Evolutionary conservation across 768 basidiomycete genomes (phyloP).

Genomic region (Trametes cingulata): DNA sequence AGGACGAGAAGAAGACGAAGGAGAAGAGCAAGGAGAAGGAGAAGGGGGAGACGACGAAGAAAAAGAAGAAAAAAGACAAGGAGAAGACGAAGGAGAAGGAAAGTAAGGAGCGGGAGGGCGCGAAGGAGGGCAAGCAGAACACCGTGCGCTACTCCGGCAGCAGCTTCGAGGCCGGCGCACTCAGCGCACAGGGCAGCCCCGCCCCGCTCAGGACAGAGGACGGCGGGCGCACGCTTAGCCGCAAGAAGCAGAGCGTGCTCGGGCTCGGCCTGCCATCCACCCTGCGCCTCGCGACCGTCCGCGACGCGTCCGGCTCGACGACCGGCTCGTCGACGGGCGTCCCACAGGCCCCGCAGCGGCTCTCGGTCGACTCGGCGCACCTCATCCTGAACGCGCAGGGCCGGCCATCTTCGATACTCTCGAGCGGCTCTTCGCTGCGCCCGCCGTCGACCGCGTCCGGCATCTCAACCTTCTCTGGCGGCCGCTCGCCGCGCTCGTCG

Average conservation of each 20-base stretch:
- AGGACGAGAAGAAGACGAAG: constrained; percentile 32
- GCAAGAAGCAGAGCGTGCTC: constrained; percentile 63
- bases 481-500: constrained; percentile 41
- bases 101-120: constrained; percentile 16
- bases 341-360: constrained; percentile 23
- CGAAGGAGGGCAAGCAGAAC: constrained; percentile 29
- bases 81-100: constrained; percentile 35
- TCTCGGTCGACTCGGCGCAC: constrained; percentile 36
- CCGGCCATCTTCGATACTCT: constrained; percentile 42
- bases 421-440: constrained; percentile 46
- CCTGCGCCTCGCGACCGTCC: constrained; percentile 21
- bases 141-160: constrained; percentile 52
- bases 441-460: constrained; percentile 47
- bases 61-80: constrained; percentile 38
- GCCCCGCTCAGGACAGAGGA: constrained; percentile 30
- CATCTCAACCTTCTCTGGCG: constrained; percentile 38
- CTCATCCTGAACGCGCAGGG: constrained; percentile 35
- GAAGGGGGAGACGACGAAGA: constrained; percentile 33
- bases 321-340: constrained; percentile 17
- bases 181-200: constrained; percentile 36
- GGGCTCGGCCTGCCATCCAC: constrained; percentile 62
- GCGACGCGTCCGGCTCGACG: constrained; percentile 22
- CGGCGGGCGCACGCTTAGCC: constrained; percentile 41
- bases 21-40: constrained; percentile 35
- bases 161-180: constrained; percentile 68